Conservation (phyloP, 805 yeast genomes). For the Teunomyces atbi region DNA sequence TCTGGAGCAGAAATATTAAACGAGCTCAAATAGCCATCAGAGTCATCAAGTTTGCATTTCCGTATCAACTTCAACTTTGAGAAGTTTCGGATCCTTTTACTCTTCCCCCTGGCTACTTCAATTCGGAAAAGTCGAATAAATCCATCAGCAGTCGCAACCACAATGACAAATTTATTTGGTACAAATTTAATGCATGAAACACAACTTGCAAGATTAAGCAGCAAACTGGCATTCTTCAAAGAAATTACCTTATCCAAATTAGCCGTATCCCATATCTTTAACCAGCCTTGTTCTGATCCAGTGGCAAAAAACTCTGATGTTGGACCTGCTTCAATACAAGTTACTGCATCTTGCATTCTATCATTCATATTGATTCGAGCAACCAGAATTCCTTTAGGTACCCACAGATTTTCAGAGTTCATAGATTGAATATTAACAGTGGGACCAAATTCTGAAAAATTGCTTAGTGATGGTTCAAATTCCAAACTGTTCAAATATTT, state of each 20-base stretch:
- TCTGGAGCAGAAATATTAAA: slow-evolving; percentile 41
- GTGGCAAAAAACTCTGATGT: slow-evolving; percentile 67
- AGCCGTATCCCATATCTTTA: slow-evolving; percentile 76
- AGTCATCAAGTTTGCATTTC: slow-evolving; percentile 31
- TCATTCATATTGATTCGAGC: slow-evolving; percentile 52
- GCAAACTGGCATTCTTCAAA: slow-evolving; percentile 44
- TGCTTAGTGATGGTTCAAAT: slow-evolving; percentile 56
- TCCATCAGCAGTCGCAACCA: slow-evolving; percentile 52
- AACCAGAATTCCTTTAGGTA: slow-evolving; percentile 53
- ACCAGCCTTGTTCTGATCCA: slow-evolving; percentile 70
- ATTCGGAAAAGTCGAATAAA: slow-evolving; percentile 36
- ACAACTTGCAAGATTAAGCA: slow-evolving; percentile 47
- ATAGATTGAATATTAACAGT: slow-evolving; percentile 9
- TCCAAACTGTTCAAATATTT: slow-evolving; percentile 52
- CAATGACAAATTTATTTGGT: slow-evolving; percentile 55
- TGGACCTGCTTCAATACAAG: slow-evolving; percentile 55
- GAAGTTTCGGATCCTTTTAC: slow-evolving; percentile 28
- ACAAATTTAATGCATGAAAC: slow-evolving; percentile 53
- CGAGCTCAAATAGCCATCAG: slow-evolving; percentile 43
- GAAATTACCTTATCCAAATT: slow-evolving; percentile 63
- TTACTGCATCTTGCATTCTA: slow-evolving; percentile 40
- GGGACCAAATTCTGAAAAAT: slow-evolving; percentile 68
- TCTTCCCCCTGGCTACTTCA: slow-evolving; percentile 34
- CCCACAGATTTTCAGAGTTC: neutral
- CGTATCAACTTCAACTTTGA: slow-evolving; percentile 36